These are phyloP conservation scores for Mucor velutinosus DNA, from an alignment of 371 early-diverging fungal genomes.

Conservation along the genomic window DNA sequence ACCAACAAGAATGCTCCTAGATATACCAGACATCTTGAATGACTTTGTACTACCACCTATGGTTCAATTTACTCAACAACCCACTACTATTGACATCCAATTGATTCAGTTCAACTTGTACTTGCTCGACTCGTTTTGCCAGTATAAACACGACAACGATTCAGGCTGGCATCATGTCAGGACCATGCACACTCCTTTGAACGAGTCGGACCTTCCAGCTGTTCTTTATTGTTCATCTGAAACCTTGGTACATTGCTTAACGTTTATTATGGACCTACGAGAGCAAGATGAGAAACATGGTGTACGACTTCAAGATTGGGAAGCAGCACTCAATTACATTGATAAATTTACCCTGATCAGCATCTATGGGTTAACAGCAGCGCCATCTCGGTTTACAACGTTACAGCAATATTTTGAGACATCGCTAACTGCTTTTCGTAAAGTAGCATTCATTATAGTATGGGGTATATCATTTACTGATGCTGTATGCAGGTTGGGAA, in stretches of 20 bases:
- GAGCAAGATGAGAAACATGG: conserved; percentile 3
- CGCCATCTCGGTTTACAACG: background rate
- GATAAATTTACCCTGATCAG: conserved; percentile 1
- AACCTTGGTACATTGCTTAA: conserved; percentile 10
- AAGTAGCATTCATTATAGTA: background rate
- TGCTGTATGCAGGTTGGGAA: conserved; percentile 24
- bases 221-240: conserved; percentile 20
- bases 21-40: background rate
- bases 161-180: background rate
- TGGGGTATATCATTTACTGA: background rate
- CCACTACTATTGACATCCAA: background rate
- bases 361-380: background rate
- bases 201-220: conserved; percentile 12
- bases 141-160: background rate
- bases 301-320: conserved; percentile 23
- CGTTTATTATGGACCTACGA: conserved; percentile 9
- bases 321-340: background rate
- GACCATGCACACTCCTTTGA: background rate
- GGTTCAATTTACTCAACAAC: background rate
- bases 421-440: conserved; percentile 10
- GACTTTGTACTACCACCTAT: background rate
- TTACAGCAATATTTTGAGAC: conserved; percentile 1
- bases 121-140: conserved; percentile 1
- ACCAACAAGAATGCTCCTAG: background rate
- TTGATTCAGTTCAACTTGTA: background rate